Evolutionary conservation across 2,329 filamentous ascomycete species (phyloP), one percentile per base, ranked within the genome.

Genomic region (Diaporthe aspalathi): DNA sequence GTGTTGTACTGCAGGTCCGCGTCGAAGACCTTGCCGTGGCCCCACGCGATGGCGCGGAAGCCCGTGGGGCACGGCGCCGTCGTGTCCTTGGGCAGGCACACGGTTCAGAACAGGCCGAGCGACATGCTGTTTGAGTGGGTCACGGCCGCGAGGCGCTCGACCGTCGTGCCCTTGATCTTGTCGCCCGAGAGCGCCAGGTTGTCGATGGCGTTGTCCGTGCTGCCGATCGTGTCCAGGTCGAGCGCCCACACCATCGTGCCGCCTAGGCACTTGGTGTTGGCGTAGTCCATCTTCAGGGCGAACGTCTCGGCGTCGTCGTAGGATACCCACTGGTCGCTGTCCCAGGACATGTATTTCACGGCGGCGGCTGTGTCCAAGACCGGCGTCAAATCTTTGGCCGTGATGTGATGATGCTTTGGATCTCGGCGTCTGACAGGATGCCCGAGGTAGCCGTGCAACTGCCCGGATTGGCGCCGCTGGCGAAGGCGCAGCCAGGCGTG

Each of bases 281-380:
- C 76, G 70, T 57, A 76, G 3, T 71, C 53, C 5, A 75, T 40
- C 70, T 77, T 76, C 32, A 72, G 54, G 43, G 69, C 22, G 43
- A 76, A 72, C 1, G 76, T 76, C 8, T 74, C 57, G 3, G 43
- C 74, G 69, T 83, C 79, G 72, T 84, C 82, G 50, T 74, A 84
- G 2, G 74, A 74, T 2, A 83, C 76, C 83, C 81, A 84, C 71
- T 84, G 80, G 67, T 81, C 73, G 8, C 40, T 63, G 56, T 77
- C 74, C 2, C 20, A 49, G 1, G 60, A 53, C 5, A 75, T 62
- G 27, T 72, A 49, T 24, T 72, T 70, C 22, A 75, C 52, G 32
- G 57, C 68, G 12, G 49, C 38, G 12, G 11, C 38, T 29, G 45
- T 14, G 27, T 67, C n/a, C 5, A 24, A 20, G 5, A 16, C 22